These are phyloP conservation scores for Dendrostoma leiphaemia DNA, from an alignment of 2,329 filamentous ascomycete genomes.

Conservation along the genomic window DNA sequence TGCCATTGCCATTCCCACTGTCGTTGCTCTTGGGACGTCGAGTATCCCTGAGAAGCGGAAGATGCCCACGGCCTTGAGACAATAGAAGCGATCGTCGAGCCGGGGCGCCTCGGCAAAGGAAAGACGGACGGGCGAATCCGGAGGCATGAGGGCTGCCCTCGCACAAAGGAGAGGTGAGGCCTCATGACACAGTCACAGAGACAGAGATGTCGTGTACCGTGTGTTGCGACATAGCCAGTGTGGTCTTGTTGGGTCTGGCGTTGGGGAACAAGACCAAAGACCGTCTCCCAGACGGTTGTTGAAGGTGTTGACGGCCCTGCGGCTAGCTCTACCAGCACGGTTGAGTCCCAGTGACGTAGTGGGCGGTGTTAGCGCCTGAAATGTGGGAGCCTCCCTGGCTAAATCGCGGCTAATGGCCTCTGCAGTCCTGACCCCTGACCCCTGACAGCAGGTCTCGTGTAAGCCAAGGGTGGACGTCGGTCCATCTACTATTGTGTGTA, in stretches of 20 bases:
- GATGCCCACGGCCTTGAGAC: constrained; percentile 1
- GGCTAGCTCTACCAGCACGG: too few relatives aligned
- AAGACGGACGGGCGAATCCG: constrained; percentile 2
- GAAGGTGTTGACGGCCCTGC: too few relatives aligned
- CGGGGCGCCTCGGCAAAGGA: neutral
- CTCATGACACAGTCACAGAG: too few relatives aligned
- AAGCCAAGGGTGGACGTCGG: too few relatives aligned
- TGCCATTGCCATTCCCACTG: constrained; percentile 1
- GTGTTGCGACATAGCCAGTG: constrained; percentile 8
- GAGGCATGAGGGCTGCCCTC: constrained; percentile 12
- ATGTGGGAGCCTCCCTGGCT: too few relatives aligned
- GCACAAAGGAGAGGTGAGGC: constrained; percentile 3
- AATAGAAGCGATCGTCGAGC: neutral
- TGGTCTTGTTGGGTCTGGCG: neutral
- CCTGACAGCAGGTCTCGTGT: too few relatives aligned
- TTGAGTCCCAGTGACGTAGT: neutral
- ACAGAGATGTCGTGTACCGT: neutral
- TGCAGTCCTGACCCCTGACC: too few relatives aligned
- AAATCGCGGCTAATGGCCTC: too few relatives aligned
- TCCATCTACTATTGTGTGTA: too few relatives aligned
- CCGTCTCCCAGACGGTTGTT: neutral
- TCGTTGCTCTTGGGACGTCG: neutral
- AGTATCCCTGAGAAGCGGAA: neutral
- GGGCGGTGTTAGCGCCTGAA: neutral
- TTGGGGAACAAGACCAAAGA: neutral